Conservation (phyloP, 805 yeast genomes). For the Monosporozyma unispora region DNA sequence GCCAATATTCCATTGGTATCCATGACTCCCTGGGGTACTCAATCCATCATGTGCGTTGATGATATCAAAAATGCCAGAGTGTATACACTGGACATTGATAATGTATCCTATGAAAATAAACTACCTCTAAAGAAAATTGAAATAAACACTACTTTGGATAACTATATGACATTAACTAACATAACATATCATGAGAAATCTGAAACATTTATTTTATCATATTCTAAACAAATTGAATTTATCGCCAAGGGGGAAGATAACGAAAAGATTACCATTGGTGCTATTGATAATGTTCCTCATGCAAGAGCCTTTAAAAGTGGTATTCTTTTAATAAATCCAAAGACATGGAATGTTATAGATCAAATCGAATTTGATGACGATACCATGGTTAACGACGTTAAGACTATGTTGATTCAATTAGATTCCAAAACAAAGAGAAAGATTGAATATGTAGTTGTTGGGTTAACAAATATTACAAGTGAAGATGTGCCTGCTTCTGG, state of each 20-base stretch:
- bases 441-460: conserved; percentile 67
- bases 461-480: conserved; percentile 62
- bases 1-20: conserved; percentile 59
- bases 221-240: conserved; percentile 50
- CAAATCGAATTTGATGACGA: conserved; percentile 54
- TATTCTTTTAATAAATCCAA: conserved; percentile 60
- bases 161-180: conserved; percentile 44
- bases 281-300: conserved; percentile 35
- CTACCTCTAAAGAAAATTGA: conserved; percentile 47
- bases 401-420: conserved; percentile 30
- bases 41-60: conserved; percentile 58
- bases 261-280: conserved; percentile 46
- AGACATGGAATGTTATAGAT: conserved; percentile 71
- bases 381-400: conserved; percentile 41
- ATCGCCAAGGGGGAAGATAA: conserved; percentile 70
- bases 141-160: conserved; percentile 35
- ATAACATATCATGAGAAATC: conserved; percentile 63
- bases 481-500: conserved; percentile 83
- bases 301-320: conserved; percentile 53
- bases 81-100: conserved; percentile 29
- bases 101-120: conserved; percentile 46
- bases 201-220: conserved; percentile 53
- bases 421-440: conserved; percentile 35
- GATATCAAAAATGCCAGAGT: conserved; percentile 58
- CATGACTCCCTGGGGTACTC: conserved; percentile 34